A percentile compares a stretch with the other conserved stretches of the same genome.
These are phyloP conservation scores for Panicum hallii DNA, from an alignment of 202 grass and related monocot genomes.

Conservation along the genomic window DNA sequence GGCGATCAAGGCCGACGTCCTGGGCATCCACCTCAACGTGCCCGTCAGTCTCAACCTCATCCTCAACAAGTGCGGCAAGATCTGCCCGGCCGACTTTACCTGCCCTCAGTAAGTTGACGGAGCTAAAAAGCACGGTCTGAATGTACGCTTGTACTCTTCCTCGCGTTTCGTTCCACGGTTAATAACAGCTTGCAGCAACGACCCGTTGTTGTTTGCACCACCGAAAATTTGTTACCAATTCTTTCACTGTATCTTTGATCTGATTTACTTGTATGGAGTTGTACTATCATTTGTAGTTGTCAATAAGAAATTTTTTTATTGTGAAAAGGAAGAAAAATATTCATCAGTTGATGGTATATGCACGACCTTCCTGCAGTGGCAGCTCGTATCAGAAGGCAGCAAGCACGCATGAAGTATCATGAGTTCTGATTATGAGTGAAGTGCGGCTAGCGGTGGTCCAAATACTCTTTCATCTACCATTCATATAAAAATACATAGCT, in stretches of 20 bases:
- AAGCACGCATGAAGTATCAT: no score
- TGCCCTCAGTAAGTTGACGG: slow-evolving; percentile 20
- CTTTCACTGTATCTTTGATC: not conserved
- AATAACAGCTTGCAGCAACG: not conserved
- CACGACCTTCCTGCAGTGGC: no score
- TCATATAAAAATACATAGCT: no score
- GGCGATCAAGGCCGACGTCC: slow-evolving; percentile 58
- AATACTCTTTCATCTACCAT: no score
- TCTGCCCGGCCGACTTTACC: slow-evolving; percentile 47
- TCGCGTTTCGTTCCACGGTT: not conserved
- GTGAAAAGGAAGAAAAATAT: no score
- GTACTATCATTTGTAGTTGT: not conserved
- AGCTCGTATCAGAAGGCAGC: no score
- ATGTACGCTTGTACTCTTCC: not conserved
- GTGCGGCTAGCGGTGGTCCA: no score
- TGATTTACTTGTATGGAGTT: not conserved
- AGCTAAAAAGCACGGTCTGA: no score
- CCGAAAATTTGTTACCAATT: not conserved
- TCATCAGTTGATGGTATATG: no score
- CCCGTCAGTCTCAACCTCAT: slow-evolving; percentile 59
- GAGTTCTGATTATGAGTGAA: no score
- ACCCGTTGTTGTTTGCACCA: not conserved
- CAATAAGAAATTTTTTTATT: not conserved
- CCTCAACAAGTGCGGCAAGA: slow-evolving; percentile 58
- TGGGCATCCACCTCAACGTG: slow-evolving; percentile 54